phyloP scores from a whole-genome alignment of 2,329 filamentous ascomycete genomes.

The Byssothecium circinans region DNA sequence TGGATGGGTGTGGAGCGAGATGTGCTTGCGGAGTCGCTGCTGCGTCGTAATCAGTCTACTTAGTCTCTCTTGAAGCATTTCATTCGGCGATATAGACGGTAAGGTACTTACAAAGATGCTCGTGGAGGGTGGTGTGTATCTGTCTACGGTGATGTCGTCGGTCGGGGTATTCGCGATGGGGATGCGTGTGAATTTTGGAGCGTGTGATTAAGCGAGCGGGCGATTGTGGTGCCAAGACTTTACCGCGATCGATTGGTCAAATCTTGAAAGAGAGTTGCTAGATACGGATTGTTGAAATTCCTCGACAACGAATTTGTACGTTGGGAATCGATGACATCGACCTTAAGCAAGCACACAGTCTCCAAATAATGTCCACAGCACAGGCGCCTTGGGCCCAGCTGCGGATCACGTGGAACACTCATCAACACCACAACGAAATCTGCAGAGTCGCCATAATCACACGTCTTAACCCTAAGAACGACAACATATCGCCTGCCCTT shows the following conservation, averaged over 20 bases:
- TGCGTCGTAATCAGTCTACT: slow-evolving; percentile 18
- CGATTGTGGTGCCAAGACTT: background rate
- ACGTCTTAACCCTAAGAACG: too few species aligned
- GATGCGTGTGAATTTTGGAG: background rate
- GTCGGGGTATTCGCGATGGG: background rate
- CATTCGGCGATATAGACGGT: background rate
- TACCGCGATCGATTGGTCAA: background rate
- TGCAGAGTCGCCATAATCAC: too few species aligned
- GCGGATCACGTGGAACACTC: too few species aligned
- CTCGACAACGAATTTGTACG: too few species aligned
- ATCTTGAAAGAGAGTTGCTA: background rate
- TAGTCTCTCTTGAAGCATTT: background rate
- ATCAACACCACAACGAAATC: too few species aligned
- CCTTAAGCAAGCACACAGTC: too few species aligned
- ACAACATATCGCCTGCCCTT: too few species aligned
- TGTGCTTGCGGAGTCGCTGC: slow-evolving; percentile 25
- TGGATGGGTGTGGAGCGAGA: slow-evolving; percentile 49
- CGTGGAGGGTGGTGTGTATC: slow-evolving; percentile 27
- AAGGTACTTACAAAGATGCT: slow-evolving; percentile 28
- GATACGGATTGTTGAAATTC: too few species aligned
- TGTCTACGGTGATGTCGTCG: slow-evolving; percentile 8
- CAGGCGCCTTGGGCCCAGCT: too few species aligned
- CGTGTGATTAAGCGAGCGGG: background rate
- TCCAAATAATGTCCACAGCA: too few species aligned
- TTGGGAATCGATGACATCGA: too few species aligned